These are phyloP conservation scores for Heliamphora pulchella DNA, from an alignment of 179 eudicot genomes.

Conservation along the genomic window DNA sequence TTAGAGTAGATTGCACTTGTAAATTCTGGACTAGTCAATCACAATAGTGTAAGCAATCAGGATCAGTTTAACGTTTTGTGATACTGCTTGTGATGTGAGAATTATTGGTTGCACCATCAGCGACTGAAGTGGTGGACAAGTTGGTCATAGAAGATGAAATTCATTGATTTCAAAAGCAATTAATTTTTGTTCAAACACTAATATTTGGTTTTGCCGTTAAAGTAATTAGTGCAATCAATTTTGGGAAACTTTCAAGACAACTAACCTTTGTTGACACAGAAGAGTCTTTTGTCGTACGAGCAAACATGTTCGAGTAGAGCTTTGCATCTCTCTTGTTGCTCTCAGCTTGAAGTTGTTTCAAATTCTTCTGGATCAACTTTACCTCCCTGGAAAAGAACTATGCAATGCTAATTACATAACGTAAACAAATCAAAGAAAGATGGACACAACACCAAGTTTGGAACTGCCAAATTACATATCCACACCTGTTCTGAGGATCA, in stretches of 20 bases:
- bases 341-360: slow-evolving; percentile 50
- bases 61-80: background rate
- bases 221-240: background rate
- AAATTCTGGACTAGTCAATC: background rate
- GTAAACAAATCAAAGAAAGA: background rate
- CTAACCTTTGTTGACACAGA: slow-evolving; percentile 25
- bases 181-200: background rate
- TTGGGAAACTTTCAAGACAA: background rate
- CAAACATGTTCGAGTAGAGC: slow-evolving; percentile 46
- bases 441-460: background rate
- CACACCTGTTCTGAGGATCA: slow-evolving; percentile 54
- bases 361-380: slow-evolving; percentile 26
- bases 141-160: background rate
- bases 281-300: slow-evolving; percentile 29
- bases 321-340: slow-evolving; percentile 56
- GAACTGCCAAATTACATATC: background rate
- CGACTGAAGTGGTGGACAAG: background rate
- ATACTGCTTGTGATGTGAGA: background rate
- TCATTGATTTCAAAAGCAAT: slow-evolving; percentile 8
- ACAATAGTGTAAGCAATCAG: background rate
- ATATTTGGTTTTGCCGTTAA: background rate
- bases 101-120: background rate
- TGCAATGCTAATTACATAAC: background rate
- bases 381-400: slow-evolving; percentile 42
- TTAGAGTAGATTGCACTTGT: background rate